phyloP scores from a whole-genome alignment of 1,284 basidiomycete species.

The Gomphus bonarii region DNA sequence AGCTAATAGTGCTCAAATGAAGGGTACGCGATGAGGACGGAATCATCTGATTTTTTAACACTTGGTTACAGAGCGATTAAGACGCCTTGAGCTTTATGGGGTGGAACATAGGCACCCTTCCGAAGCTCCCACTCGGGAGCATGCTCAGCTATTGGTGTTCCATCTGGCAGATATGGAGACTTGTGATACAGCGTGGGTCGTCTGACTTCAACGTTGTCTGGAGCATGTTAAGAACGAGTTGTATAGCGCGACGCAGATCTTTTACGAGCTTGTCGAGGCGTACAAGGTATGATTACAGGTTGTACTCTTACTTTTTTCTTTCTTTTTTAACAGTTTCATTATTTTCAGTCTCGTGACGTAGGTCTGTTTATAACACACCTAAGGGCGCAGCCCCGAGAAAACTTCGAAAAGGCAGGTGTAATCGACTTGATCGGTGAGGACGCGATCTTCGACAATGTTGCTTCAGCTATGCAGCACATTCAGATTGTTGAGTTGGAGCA shows the following conservation, averaged over 20 bases:
- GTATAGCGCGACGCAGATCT: constrained; percentile 73
- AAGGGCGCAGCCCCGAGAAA: constrained; percentile 38
- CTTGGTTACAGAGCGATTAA: constrained; percentile 53
- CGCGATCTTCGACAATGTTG: constrained; percentile 65
- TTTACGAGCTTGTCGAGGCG: constrained; percentile 70
- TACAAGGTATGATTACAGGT: constrained; percentile 43
- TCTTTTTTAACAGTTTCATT: neutral
- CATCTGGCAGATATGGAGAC: constrained; percentile 82
- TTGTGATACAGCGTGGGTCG: constrained; percentile 74
- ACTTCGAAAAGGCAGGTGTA: constrained; percentile 62
- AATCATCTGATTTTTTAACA: neutral
- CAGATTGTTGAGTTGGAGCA: constrained; percentile 11
- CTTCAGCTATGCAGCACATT: constrained; percentile 41
- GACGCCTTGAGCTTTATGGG: constrained; percentile 77
- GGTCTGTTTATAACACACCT: constrained; percentile 75
- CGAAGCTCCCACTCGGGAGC: constrained; percentile 67
- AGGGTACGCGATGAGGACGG: constrained; percentile 31
- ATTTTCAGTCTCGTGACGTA: constrained; percentile 52
- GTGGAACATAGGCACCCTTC: constrained; percentile 72
- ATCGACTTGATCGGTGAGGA: constrained; percentile 53
- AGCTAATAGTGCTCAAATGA: constrained; percentile 88
- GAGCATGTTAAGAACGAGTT: constrained; percentile 8
- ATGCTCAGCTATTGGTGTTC: constrained; percentile 74
- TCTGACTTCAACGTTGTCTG: neutral
- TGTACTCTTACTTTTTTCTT: neutral